Percentiles rank a stretch among this genome's conserved stretches.
Conservation (phyloP, 345 rosid genomes). For the Eucalyptus brandiana region DNA sequence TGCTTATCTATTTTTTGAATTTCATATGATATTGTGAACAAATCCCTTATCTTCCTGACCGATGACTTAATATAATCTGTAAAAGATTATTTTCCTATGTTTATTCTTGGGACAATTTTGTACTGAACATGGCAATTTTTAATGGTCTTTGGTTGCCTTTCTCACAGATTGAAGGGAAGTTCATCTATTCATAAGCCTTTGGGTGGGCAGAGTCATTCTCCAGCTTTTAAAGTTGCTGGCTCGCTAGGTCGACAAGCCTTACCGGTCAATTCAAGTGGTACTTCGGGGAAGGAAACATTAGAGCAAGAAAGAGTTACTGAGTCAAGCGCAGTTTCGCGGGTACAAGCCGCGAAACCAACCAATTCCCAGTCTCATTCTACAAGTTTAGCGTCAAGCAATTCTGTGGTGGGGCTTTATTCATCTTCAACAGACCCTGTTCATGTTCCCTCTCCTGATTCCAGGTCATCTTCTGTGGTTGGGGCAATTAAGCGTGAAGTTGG, state of each 20-base stretch:
- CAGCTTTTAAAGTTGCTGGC: conserved; percentile 13
- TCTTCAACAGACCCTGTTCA: conserved; percentile 93
- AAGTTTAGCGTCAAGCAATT: conserved; percentile 38
- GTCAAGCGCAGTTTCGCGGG: conserved; percentile 10
- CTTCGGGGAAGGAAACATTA: conserved; percentile 5
- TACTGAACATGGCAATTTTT: not conserved
- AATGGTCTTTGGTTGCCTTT: not conserved
- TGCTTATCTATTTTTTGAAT: not conserved
- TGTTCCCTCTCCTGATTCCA: conserved; percentile 86
- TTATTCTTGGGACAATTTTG: not conserved
- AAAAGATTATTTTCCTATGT: not conserved
- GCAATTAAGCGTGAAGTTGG: conserved; percentile 94
- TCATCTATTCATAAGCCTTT: conserved; percentile 20
- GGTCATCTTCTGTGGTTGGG: conserved; percentile 66
- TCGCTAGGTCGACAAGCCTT: conserved; percentile 13
- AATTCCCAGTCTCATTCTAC: conserved; percentile 20
- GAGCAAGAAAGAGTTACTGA: conserved; percentile 17
- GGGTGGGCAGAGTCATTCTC: conserved; percentile 11
- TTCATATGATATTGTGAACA: not conserved
- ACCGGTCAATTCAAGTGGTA: conserved; percentile 12
- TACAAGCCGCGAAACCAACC: conserved; percentile 17
- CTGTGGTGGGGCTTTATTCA: conserved; percentile 70
- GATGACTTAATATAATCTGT: not conserved
- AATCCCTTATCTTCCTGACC: not conserved
- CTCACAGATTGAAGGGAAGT: conserved; percentile 23